phyloP scores from a whole-genome alignment of 225 moss, liverwort and hornwort genomes.

The Physcomitrium patens region DNA sequence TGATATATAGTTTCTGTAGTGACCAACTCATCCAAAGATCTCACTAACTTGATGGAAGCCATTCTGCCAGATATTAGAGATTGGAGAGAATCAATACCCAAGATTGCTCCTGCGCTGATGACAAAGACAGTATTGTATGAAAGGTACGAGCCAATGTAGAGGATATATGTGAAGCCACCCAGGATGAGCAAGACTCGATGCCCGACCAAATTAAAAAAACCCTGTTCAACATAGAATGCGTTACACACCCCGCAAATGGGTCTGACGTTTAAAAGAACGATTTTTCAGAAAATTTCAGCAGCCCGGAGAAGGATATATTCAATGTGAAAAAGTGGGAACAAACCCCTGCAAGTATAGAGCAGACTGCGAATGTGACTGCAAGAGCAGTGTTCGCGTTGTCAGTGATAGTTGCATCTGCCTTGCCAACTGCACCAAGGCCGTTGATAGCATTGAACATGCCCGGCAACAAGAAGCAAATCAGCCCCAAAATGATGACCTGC shows the following conservation, averaged over 20 bases:
- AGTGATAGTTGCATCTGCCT: slow-evolving; percentile 72
- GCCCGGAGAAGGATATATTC: neutral
- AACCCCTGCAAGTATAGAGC: slow-evolving; percentile 77
- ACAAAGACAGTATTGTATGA: slow-evolving; percentile 67
- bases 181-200: slow-evolving; percentile 59
- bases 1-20: neutral
- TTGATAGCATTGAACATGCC: slow-evolving; percentile 97
- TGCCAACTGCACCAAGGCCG: slow-evolving; percentile 87
- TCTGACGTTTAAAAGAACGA: neutral
- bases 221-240: slow-evolving; percentile 28
- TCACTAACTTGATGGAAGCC: neutral
- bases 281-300: neutral
- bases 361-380: slow-evolving; percentile 76
- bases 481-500: slow-evolving; percentile 67
- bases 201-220: slow-evolving; percentile 76
- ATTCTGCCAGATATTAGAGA: neutral
- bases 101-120: slow-evolving; percentile 64
- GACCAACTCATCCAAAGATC: slow-evolving; percentile 2
- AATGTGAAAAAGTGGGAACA: neutral
- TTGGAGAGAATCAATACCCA: slow-evolving; percentile 32
- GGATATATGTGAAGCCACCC: slow-evolving; percentile 75
- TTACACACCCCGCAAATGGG: neutral
- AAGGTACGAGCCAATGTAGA: slow-evolving; percentile 92
- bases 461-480: slow-evolving; percentile 84
- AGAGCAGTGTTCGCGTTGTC: slow-evolving; percentile 93